Conservation (phyloP, 78 protist species). For the Dictyostelium citrinum region DNA sequence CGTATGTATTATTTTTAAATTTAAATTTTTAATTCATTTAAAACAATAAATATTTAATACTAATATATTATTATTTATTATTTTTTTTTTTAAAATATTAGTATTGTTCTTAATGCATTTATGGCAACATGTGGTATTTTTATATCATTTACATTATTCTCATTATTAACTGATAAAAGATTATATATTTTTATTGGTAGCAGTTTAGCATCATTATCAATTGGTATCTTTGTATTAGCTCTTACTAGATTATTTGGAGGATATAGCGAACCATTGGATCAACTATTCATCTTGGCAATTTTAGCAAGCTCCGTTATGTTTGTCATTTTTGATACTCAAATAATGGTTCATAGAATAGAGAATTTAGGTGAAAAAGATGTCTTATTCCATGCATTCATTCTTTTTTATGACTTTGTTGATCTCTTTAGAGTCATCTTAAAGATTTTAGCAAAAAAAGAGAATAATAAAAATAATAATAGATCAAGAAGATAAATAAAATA, state of each 20-base stretch:
- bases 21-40: too few species aligned
- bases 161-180: slow-evolving; percentile 44
- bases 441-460: not conserved
- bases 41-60: too few species aligned
- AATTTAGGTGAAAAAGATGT: not conserved
- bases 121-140: slow-evolving; percentile 43
- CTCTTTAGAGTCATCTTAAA: slow-evolving; percentile 17
- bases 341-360: slow-evolving; percentile 44
- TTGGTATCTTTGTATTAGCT: slow-evolving; percentile 11
- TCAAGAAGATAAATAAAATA: slow-evolving; percentile 5
- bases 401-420: slow-evolving; percentile 31
- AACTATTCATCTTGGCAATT: not conserved
- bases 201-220: not conserved
- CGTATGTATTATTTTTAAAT: slow-evolving; percentile 17
- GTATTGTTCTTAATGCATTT: slow-evolving; percentile 16
- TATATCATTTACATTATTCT: slow-evolving; percentile 12
- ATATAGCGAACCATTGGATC: not conserved
- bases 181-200: slow-evolving; percentile 11
- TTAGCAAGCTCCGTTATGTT: slow-evolving; percentile 4
- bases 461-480: not conserved
- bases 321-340: slow-evolving; percentile 24
- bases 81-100: too few species aligned
- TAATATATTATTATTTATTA: too few species aligned
- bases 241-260: not conserved
- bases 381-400: slow-evolving; percentile 5